Conservation (phyloP, 768 basidiomycete genomes). For the Trametes elegans region DNA sequence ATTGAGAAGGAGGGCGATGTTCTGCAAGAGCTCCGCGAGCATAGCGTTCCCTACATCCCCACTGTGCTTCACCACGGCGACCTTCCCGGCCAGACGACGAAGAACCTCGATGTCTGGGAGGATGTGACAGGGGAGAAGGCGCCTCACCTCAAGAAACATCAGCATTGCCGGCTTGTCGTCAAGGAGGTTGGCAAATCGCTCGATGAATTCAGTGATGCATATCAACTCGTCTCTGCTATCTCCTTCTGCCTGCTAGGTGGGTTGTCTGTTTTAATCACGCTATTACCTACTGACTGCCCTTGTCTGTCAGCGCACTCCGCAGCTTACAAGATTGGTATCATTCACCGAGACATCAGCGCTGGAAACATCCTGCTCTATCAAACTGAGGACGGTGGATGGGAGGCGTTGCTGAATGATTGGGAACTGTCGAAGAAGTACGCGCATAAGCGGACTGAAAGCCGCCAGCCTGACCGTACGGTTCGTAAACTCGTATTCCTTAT, state of each 20-base stretch:
- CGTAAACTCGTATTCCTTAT: no score
- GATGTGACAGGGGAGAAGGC: neutral
- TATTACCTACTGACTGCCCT: neutral
- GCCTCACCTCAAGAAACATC: neutral
- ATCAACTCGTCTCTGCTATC: neutral
- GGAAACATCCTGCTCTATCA: conserved; percentile 12
- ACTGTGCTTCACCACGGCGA: neutral
- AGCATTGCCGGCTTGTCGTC: conserved; percentile 7
- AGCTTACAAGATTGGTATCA: neutral
- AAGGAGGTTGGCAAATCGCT: conserved; percentile 2
- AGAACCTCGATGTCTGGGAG: neutral
- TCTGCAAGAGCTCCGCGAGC: no score
- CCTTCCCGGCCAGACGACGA: neutral
- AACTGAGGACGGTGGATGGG: neutral
- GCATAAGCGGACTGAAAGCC: no score
- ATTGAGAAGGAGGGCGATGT: no score
- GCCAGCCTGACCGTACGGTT: no score
- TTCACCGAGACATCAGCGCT: conserved; percentile 14
- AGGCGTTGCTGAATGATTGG: conserved; percentile 3
- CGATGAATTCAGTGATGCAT: neutral
- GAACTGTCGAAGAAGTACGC: conserved; percentile 2
- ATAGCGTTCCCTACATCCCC: no score
- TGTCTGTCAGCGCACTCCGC: conserved; percentile 1
- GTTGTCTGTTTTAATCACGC: neutral
- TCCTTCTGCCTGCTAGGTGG: neutral